Base-by-base conservation (phyloP, 805 yeast species). In the Zygosaccharomyces siamensis region DNA sequence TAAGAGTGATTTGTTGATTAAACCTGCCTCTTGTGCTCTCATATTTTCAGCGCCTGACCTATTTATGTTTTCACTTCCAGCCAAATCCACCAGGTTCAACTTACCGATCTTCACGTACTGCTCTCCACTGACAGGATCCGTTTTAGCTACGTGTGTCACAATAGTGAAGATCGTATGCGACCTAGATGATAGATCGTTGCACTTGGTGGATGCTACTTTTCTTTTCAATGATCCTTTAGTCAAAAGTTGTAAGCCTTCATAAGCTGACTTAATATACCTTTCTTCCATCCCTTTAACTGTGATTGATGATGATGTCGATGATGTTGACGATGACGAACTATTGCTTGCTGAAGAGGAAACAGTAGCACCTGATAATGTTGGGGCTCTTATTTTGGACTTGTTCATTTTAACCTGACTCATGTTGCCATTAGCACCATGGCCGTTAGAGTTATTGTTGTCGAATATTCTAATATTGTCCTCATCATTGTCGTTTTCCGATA, bases 11-110 rank as follows among this genome's bases (percentile, higher is more conserved):
- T 87, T 95, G 66, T 89, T 89, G 40, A 90, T 90, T 51, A 85
- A 76, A 0, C 97, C 97, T 1, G 97, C 96, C 65, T 89, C 97
- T 52, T 89, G 81, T 0, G 96, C 97, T 33, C 95, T 76, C 59
- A 79, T 82, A 61, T 84, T 82, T 23, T 79, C 78, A 0, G 96
- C 95, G 2, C 97, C 97, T 0, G 95, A 85, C 54, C 88, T 72
- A 54, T 74, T 78, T 39, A 89, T 83, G 62, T 89, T 89, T 61
- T 89, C 97, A 20, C 95, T 85, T 1, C 97, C 97, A 0, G 97
- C 97, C 57, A 90, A 72, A 68, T 89, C 97, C n/a, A 90, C 97
- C 7, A 89, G 70, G 61, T 89, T 88, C 63, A 88, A 75, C 60
- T 87, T 88, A 5, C 89, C 83, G 36, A 73, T 68, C 54, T 77